A percentile compares a stretch with the other conserved stretches of the same genome.
Evolutionary conservation across 495 filamentous ascomycete genomes (phyloP).

Genomic region (Talaromyces adpressus): DNA sequence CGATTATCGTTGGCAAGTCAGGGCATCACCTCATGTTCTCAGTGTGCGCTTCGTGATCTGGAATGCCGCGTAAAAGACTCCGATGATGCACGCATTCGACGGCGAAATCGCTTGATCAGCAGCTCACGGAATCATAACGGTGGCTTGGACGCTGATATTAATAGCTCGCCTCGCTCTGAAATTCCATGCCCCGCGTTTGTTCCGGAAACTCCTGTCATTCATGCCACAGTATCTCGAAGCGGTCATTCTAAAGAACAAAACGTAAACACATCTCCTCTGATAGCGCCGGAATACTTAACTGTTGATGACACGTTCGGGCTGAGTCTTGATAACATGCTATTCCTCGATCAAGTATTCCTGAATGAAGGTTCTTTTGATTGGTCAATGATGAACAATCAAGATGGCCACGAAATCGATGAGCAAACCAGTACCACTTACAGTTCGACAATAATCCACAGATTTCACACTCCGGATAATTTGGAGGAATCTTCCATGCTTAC

Average conservation of each 20-base stretch:
- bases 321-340: neutral
- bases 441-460: neutral
- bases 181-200: neutral
- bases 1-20: neutral
- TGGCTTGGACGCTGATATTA: too few species aligned
- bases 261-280: neutral
- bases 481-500: neutral
- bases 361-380: neutral
- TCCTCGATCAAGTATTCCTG: constrained; percentile 1
- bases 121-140: too few species aligned
- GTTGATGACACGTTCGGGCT: neutral
- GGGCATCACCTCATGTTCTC: neutral
- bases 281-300: neutral
- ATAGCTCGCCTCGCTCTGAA: neutral
- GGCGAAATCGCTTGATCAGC: neutral
- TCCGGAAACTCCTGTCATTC: neutral
- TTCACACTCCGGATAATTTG: neutral
- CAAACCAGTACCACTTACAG: neutral
- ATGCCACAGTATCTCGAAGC: neutral
- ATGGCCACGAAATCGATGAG: neutral
- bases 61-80: neutral
- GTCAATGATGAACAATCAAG: neutral
- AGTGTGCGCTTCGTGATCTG: neutral
- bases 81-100: neutral
- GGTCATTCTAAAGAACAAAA: neutral